Evolutionary conservation across 164 flowering plant species (phyloP), one percentile per base, ranked within the genome.

Genomic region (Liquidambar formosana): DNA sequence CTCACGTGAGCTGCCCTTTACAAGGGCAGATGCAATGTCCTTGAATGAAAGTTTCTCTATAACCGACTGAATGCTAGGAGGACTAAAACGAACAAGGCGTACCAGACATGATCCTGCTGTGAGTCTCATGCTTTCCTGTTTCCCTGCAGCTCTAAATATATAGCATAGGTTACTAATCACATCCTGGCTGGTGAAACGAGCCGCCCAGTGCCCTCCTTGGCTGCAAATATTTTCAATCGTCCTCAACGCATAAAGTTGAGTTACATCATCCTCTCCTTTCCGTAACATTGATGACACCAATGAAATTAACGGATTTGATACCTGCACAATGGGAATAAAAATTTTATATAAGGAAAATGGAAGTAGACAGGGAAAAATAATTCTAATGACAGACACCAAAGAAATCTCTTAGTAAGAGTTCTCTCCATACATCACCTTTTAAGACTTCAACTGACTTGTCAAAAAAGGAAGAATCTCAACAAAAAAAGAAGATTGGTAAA

Each of bases 21-120:
- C 84, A 58, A 96, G 78, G 63, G 83, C 74, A 49, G 92, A 71
- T 68, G 85, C 83, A 18, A 79, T 82, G 60, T 93, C 99, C 81
- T 88, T 93, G 72, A 86, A 80, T 11, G 97, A 81, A 28, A 92
- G 83, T 71, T 88, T 93, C 67, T 90, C 97, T 57, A 92, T 68
- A 6, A 89, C 85, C 1, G 84, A 74, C 57, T 88, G 95, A 64
- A 92, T 87, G 77, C 82, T 82, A 46, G 90, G 74, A 64, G 93
- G 93, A 77, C 60, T 90, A 69, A 90, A 93, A 71, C 95, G 91
- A 65, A 80, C 92, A 44, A 93, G 82, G 18, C 99, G 90, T 26
- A 84, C 97, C 78, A 96, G 78, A 78, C 99, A 96, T 62, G 97
- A 96, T 26, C 98, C 99, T 43, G 99, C 97, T 10, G 96, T 92